phyloP scores from a whole-genome alignment of 371 early-diverging fungal genomes.

The Gilbertella persicaria region DNA sequence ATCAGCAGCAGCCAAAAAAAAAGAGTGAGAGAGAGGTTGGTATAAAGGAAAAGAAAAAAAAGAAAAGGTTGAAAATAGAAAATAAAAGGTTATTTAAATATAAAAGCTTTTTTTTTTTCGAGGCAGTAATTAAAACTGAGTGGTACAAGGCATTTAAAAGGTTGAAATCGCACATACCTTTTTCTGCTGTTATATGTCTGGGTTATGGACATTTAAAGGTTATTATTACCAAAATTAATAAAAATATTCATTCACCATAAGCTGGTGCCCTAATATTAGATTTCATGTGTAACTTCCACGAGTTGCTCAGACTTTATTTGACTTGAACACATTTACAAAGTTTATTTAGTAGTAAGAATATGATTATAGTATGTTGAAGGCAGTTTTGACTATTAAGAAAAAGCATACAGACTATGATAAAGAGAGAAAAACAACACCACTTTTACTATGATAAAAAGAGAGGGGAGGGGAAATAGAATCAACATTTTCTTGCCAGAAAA shows the following conservation, averaged over 20 bases:
- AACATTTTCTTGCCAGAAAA: too few species aligned
- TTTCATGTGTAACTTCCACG: slow-evolving; percentile 8
- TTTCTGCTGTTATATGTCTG: not conserved
- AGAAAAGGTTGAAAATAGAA: not conserved
- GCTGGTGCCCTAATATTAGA: slow-evolving; percentile 3
- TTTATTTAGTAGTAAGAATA: not conserved
- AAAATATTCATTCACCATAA: not conserved
- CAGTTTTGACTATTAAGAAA: too few species aligned
- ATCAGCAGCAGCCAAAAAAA: slow-evolving; percentile 1
- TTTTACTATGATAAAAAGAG: too few species aligned
- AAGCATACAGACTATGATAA: too few species aligned
- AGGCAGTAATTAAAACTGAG: not conserved
- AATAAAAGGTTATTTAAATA: not conserved
- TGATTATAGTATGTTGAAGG: not conserved
- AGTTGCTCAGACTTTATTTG: slow-evolving; percentile 7
- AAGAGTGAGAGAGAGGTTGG: slow-evolving; percentile 1
- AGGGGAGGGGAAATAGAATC: too few species aligned
- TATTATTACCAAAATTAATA: slow-evolving; percentile 5
- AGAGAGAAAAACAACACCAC: too few species aligned
- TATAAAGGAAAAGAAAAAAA: not conserved
- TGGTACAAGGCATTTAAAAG: not conserved
- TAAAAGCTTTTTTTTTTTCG: not conserved
- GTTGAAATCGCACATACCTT: not conserved
- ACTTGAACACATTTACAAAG: not conserved
- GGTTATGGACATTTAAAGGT: not conserved